A percentile compares a stretch with the other conserved stretches of the same genome.
Evolutionary conservation across 2,329 filamentous ascomycete species (phyloP).

Genomic region (Sarocladium kiliense): DNA sequence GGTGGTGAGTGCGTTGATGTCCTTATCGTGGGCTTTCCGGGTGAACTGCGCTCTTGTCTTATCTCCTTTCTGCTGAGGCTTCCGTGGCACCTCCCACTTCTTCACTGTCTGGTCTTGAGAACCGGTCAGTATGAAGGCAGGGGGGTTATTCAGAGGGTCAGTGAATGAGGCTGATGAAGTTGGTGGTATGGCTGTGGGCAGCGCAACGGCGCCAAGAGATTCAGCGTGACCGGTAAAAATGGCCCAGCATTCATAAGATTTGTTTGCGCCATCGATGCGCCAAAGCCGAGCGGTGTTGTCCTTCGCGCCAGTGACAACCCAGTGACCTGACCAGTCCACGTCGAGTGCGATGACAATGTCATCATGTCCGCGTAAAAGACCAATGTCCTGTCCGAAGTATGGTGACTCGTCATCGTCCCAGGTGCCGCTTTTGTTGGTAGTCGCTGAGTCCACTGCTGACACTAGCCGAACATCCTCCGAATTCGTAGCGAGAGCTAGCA

Average conservation of each 20-base stretch:
- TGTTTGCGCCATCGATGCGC: conserved; percentile 72
- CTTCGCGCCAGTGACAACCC: conserved; percentile 93
- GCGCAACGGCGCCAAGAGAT: conserved; percentile 82
- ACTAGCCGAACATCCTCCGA: conserved; percentile 89
- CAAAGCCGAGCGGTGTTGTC: conserved; percentile 92
- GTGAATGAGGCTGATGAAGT: conserved; percentile 64
- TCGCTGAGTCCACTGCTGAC: conserved; percentile 50
- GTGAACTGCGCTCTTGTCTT: conserved; percentile 72
- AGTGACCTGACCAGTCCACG: conserved; percentile 93
- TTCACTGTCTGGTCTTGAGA: conserved; percentile 96
- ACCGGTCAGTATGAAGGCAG: conserved; percentile 80
- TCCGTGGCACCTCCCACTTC: conserved; percentile 75
- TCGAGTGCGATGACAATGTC: conserved; percentile 96
- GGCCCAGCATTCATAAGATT: conserved; percentile 74
- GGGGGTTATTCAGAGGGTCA: conserved; percentile 73
- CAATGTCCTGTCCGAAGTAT: conserved; percentile 88
- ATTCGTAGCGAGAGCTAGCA: conserved; percentile 89
- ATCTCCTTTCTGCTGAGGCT: conserved; percentile 35
- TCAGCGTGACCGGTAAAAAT: conserved; percentile 90
- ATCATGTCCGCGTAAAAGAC: conserved; percentile 80
- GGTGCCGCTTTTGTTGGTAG: conserved; percentile 13
- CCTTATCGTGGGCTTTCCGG: conserved; percentile 94
- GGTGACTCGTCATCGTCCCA: conserved; percentile 26
- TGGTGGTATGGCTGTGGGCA: conserved; percentile 66
- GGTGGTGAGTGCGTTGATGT: conserved; percentile 91